Evolutionary conservation across 306 rosid species (phyloP), one percentile per base, ranked within the genome.

Genomic region (Acacia acuminata): DNA sequence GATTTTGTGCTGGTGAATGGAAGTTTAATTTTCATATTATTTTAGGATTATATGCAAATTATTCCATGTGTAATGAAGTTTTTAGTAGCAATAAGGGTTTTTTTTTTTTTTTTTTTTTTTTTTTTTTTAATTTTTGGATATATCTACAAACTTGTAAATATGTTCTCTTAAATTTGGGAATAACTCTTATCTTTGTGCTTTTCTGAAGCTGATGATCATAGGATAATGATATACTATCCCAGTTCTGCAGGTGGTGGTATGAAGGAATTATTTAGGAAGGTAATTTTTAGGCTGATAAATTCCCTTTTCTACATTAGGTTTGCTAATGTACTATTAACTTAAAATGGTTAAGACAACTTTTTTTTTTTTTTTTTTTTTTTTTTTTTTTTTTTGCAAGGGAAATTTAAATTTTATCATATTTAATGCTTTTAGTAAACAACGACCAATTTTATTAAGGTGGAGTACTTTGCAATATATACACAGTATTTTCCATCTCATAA

Each of bases 191-290:
- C 24, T 55, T 82, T 84, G n/a, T 79, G 12, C 72, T 81, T 87
- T 55, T 78, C 11, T 90, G 89, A 88, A 95, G 99, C 97, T 83
- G 93, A 95, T 85, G 89, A 95, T 76, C 99, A 95, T 80, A 86
- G 98, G 73, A 90, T 95, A 85, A 93, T 90, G 99, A 95, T 95
- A 88, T 93, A 95, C 83, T 95, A 95, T 89, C 99, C 99, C 14
- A 95, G 97, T 88, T 92, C 98, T 53, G 99, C 99, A 40, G 99
- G 98, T 78, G 96, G 98, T 80, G 99, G 99, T 25, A 95, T 95
- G 99, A 95, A 95, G 89, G 90, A 93, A 85, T 86, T 95, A 82
- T 95, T 95, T 83, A 88, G 99, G 88, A 95, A 95, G 99, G 99
- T 95, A 81, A 81, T 87, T 15, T 81, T 77, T 78, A 15, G 40